A percentile compares a stretch with the other conserved stretches of the same genome.
These are phyloP conservation scores for Phaeotremella skinneri DNA, from an alignment of 768 basidiomycete species.

Conservation along the genomic window DNA sequence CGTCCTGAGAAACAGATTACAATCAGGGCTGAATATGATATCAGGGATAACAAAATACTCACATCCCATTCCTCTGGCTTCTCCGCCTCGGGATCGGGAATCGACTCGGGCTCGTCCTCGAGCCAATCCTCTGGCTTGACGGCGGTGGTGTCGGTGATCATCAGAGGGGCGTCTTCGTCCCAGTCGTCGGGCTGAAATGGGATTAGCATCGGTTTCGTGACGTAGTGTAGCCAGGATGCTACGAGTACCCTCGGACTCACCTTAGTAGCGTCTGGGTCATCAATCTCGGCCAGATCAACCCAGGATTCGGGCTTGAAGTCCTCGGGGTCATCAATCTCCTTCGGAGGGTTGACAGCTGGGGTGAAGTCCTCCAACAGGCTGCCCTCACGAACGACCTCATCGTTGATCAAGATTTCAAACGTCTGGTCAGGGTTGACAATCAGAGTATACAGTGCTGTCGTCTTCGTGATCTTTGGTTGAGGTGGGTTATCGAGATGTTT, in stretches of 20 bases:
- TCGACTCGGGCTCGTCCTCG: conserved; percentile 71
- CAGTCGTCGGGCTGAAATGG: conserved; percentile 77
- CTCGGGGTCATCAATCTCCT: conserved; percentile 85
- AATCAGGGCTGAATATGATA: not conserved
- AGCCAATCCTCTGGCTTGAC: conserved; percentile 94
- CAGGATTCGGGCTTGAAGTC: conserved; percentile 88
- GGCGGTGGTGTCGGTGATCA: conserved; percentile 82
- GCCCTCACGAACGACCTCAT: conserved; percentile 73
- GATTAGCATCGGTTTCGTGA: conserved; percentile 9
- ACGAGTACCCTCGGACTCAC: conserved; percentile 52
- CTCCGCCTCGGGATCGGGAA: conserved; percentile 79
- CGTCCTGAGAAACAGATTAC: conserved; percentile 57
- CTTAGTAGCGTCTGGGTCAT: conserved; percentile 80
- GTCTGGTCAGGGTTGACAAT: conserved; percentile 90
- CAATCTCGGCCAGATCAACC: conserved; percentile 84
- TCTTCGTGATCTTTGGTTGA: conserved; percentile 80
- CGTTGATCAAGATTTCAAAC: conserved; percentile 86
- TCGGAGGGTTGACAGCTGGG: conserved; percentile 85
- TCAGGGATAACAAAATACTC: conserved; percentile 13
- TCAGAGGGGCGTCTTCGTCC: conserved; percentile 95
- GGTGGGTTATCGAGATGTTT: conserved; percentile 86
- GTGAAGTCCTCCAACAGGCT: conserved; percentile 88
- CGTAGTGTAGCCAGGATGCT: too few species aligned
- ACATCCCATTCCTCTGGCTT: conserved; percentile 98
- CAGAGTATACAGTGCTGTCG: conserved; percentile 91